A percentile compares a stretch with the other conserved stretches of the same genome.
These are phyloP conservation scores for Helicocarpus griseus DNA, from an alignment of 2,329 filamentous ascomycete species.

Conservation along the genomic window DNA sequence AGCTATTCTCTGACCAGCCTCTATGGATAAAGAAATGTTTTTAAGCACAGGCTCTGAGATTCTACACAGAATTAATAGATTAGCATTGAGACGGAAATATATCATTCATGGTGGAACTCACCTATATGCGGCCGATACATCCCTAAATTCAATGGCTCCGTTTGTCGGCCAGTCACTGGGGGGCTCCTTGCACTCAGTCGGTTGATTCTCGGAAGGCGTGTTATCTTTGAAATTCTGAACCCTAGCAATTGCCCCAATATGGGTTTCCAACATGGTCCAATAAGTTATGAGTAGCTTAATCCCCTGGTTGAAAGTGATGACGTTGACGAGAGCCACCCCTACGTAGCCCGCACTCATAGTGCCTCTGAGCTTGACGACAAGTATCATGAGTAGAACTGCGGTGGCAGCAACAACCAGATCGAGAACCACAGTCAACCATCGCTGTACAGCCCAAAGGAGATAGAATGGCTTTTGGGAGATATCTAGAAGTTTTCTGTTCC, in stretches of 20 bases:
- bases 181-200: constrained; percentile 12
- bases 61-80: no score
- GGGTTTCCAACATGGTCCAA: constrained; percentile 51
- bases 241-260: constrained; percentile 47
- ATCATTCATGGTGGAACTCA: no score
- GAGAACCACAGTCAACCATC: constrained; percentile 31
- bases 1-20: constrained; percentile 10
- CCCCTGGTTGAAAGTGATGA: not conserved
- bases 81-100: no score
- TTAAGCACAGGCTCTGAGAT: constrained; percentile 1
- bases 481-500: constrained; percentile 23
- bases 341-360: constrained; percentile 14
- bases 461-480: constrained; percentile 25
- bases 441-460: constrained; percentile 24
- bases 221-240: constrained; percentile 43
- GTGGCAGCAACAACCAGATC: constrained; percentile 29
- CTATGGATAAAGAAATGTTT: constrained; percentile 7
- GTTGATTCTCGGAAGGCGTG: constrained; percentile 9
- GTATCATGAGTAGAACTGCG: constrained; percentile 26
- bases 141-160: not conserved
- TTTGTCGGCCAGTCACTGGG: constrained; percentile 13
- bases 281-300: constrained; percentile 34
- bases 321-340: constrained; percentile 9
- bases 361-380: constrained; percentile 24
- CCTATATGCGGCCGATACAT: constrained; percentile 1